A percentile compares a stretch with the other conserved stretches of the same genome.
These are phyloP conservation scores for Oryza glumipatula DNA, from an alignment of 176 grass and related monocot genomes.

Conservation along the genomic window DNA sequence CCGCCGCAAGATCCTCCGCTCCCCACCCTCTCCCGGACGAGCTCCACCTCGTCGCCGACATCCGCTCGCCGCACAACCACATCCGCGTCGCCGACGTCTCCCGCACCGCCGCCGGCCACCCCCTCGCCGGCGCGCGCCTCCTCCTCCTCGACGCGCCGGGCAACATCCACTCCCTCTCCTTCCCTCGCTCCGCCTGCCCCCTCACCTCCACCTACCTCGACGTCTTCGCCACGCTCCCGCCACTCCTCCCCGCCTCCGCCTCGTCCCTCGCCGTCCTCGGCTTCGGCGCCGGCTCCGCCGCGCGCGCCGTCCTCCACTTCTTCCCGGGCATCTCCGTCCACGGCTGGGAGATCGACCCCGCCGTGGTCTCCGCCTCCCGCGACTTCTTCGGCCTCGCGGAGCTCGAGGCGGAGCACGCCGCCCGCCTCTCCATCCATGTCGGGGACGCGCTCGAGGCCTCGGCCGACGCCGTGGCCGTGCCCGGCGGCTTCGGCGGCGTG, in stretches of 20 bases:
- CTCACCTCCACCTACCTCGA: conserved; percentile 77
- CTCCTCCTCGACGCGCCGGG: conserved; percentile 82
- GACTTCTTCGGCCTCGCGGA: conserved; percentile 75
- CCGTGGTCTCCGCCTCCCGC: conserved; percentile 65
- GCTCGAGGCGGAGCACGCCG: conserved; percentile 56
- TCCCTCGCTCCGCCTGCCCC: conserved; percentile 43
- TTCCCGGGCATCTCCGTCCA: conserved; percentile 60
- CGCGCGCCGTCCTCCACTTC: conserved; percentile 63
- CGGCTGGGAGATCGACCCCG: conserved; percentile 78
- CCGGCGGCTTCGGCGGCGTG: conserved; percentile 63
- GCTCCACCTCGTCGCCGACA: conserved; percentile 57
- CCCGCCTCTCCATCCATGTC: conserved; percentile 51
- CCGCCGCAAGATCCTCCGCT: not conserved
- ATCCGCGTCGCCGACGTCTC: conserved; percentile 86
- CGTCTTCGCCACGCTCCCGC: conserved; percentile 69
- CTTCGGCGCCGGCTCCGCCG: conserved; percentile 80
- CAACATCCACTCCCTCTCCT: conserved; percentile 81
- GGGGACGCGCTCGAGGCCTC: conserved; percentile 61
- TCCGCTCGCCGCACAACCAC: conserved; percentile 61
- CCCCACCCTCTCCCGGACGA: conserved; percentile 33
- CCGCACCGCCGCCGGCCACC: conserved; percentile 55
- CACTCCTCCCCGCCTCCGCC: conserved; percentile 52
- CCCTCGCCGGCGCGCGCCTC: conserved; percentile 81
- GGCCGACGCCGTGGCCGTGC: conserved; percentile 30
- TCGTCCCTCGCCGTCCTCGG: conserved; percentile 63